Conservation (phyloP, 164 flowering plant genomes). For the Chimonanthus praecox region DNA sequence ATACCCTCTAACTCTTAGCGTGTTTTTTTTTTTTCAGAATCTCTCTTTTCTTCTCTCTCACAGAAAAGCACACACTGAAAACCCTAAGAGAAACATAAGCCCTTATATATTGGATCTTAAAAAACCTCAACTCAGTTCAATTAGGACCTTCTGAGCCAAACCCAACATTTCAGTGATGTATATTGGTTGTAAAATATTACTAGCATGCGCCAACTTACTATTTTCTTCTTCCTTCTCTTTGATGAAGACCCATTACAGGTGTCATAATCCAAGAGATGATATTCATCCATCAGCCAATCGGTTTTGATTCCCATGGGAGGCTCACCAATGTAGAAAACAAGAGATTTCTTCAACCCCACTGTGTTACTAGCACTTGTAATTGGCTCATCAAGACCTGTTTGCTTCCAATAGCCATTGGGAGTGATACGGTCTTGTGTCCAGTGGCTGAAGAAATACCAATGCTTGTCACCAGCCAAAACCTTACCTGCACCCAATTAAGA, state of each 20-base stretch:
- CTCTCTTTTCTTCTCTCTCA: too few species aligned
- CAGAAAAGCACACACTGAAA: too few species aligned
- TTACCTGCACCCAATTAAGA: slow-evolving; percentile 38
- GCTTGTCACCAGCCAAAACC: slow-evolving; percentile 59
- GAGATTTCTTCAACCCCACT: slow-evolving; percentile 45
- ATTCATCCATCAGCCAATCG: slow-evolving; percentile 64
- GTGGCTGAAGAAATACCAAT: slow-evolving; percentile 74
- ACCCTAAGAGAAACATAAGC: too few species aligned
- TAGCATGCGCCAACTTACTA: slow-evolving; percentile 17
- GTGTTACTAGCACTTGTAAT: slow-evolving; percentile 27
- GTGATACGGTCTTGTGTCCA: slow-evolving; percentile 44
- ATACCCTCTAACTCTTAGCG: too few species aligned
- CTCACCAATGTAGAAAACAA: slow-evolving; percentile 40
- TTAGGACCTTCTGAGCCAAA: not conserved
- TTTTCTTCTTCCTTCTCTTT: slow-evolving; percentile 30
- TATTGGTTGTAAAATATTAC: not conserved
- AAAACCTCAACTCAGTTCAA: too few species aligned
- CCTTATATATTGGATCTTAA: too few species aligned
- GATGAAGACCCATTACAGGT: slow-evolving; percentile 35
- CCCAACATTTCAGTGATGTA: not conserved
- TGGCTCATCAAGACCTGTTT: slow-evolving; percentile 51
- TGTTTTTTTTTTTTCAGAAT: too few species aligned
- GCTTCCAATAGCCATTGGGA: slow-evolving; percentile 64
- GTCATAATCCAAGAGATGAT: slow-evolving; percentile 31
- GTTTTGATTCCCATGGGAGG: slow-evolving; percentile 37